Evolutionary conservation across 2,329 filamentous ascomycete genomes (phyloP), one percentile per base, ranked within the genome.

Genomic region (Alternaria sp.): DNA sequence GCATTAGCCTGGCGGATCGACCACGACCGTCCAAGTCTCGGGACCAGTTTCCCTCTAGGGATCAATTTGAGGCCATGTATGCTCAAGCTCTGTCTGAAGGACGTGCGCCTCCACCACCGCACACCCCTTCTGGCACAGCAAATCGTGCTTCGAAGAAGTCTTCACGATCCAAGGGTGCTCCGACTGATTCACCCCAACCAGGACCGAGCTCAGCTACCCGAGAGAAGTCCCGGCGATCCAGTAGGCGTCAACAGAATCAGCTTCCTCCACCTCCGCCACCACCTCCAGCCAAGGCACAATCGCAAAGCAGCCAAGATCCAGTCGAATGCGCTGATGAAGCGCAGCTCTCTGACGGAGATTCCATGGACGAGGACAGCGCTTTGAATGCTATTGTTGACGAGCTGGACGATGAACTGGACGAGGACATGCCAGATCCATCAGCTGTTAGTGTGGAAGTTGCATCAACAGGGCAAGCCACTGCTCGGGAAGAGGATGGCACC

Each of bases 291-390:
- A 82, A 84, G 7, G 66, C 70, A 44, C 67, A 51, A 7, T 66
- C 70, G 9, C 66, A 65, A 26, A 71, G 63, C 47, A 68, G 67
- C 32, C 74, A 74, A 43, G 88, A 91, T 68, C 89, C 91, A 3
- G 82, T 98, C 4, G 95, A 98, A 80, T 97, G 94, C 77, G 94
- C 93, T 7, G 94, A 98, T 74, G 94, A 98, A 80, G 91, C 91
- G 75, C 92, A 92, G 54, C 79, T 97, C 12, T 90, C 89, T 14
- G 90, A 91, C 36, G 88, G 90, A 14, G 89, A 92, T 16, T 89
- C 90, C 2, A 82, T 89, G 56, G 88, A 88, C 16, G 89, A 91
- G 32, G 82, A 82, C 8, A 80, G 81, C 12, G 81, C 91, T 6
- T 81, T 98, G 51, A 92, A 97, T 76, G 89, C 92, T 22, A 91